phyloP scores from a whole-genome alignment of 169 alveolate genomes.

The Amoebophrya sp. region DNA sequence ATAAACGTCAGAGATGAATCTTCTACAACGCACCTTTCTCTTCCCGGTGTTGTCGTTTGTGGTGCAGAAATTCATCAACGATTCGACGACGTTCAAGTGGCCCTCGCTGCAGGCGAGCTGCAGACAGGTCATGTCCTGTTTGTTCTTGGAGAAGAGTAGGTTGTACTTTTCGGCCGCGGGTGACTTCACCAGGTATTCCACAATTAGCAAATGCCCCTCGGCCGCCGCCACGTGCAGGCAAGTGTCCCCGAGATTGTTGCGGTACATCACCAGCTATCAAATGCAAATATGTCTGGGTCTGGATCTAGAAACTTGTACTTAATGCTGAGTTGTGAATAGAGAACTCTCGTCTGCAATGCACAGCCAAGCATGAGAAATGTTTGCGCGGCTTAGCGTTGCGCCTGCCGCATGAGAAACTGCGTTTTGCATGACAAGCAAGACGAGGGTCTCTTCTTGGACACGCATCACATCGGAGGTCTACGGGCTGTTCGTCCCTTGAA shows the following conservation, averaged over 20 bases:
- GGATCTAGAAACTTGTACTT: no score
- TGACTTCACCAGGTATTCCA: background rate
- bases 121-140: conserved; percentile 15
- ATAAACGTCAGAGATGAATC: no score
- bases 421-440: no score
- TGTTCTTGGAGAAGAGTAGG: background rate
- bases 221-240: conserved; percentile 22
- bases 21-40: conserved; percentile 17
- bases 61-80: background rate
- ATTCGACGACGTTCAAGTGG: background rate
- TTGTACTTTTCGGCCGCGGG: conserved; percentile 8
- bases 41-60: background rate
- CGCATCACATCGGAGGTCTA: no score
- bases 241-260: conserved; percentile 2
- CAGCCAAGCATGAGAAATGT: no score
- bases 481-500: no score
- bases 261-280: background rate
- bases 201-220: background rate
- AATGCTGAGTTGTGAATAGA: no score
- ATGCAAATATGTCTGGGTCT: no score
- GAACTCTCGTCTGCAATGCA: no score
- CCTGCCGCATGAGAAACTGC: no score
- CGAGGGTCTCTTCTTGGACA: no score
- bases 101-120: conserved; percentile 9
- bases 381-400: no score